A percentile compares a stretch with the other conserved stretches of the same genome.
Conservation (phyloP, 768 basidiomycete species). For the Xerocomus potaroensis region DNA sequence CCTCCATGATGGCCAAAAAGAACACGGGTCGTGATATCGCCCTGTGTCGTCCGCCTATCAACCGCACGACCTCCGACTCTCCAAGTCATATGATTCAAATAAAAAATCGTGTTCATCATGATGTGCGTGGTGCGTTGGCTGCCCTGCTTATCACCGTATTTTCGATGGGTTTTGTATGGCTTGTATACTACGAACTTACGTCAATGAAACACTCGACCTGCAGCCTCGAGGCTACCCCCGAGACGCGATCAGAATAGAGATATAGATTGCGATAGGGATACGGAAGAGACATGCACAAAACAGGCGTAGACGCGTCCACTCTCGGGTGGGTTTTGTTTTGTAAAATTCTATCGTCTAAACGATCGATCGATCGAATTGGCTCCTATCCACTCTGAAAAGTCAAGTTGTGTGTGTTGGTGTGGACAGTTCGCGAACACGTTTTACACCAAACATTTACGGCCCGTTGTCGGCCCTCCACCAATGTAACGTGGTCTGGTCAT, state of each 20-base stretch:
- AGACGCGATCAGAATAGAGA: neutral
- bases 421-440: neutral
- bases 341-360: too few species aligned
- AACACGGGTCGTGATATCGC: neutral
- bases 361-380: neutral
- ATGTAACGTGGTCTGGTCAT: too few species aligned
- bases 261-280: neutral
- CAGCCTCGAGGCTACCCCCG: neutral
- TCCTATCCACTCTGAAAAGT: too few species aligned
- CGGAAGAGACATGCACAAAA: neutral
- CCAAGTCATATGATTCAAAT: neutral
- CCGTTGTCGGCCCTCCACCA: too few species aligned
- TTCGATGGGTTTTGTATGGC: neutral
- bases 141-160: neutral
- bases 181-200: too few species aligned
- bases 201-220: neutral
- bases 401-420: neutral
- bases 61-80: neutral
- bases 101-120: too few species aligned
- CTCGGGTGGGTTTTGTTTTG: too few species aligned
- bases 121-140: too few species aligned
- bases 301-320: neutral
- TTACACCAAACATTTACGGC: too few species aligned
- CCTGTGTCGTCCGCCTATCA: conserved; percentile 10
- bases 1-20: neutral